Evolutionary conservation across 805 yeast genomes (phyloP).

Genomic region (Suhomyces pyralidae): DNA sequence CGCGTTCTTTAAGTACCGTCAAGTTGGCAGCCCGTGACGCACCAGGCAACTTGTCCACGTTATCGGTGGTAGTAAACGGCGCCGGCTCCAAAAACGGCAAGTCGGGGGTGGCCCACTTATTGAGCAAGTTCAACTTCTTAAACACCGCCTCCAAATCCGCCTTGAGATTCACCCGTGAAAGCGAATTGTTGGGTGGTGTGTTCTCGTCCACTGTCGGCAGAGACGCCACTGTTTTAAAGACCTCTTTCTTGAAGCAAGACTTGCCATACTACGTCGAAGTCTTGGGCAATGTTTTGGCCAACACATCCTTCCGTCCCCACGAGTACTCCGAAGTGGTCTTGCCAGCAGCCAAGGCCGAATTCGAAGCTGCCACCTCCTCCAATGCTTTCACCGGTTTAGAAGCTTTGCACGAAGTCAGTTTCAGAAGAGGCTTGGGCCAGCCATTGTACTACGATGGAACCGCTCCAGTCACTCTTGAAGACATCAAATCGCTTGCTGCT

Average conservation of each 20-base stretch:
- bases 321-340: constrained; percentile 79
- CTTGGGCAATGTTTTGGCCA: constrained; percentile 67
- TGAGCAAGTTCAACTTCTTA: constrained; percentile 80
- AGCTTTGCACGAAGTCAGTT: constrained; percentile 73
- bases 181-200: constrained; percentile 88
- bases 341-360: constrained; percentile 72
- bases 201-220: constrained; percentile 70
- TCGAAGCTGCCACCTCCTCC: constrained; percentile 47
- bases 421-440: constrained; percentile 85
- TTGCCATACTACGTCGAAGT: constrained; percentile 90
- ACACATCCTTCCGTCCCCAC: constrained; percentile 75
- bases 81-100: constrained; percentile 77
- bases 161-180: constrained; percentile 88
- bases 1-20: constrained; percentile 44
- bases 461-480: constrained; percentile 53
- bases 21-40: constrained; percentile 57
- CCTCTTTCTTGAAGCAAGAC: constrained; percentile 81
- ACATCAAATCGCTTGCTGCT: constrained; percentile 63
- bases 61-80: constrained; percentile 73
- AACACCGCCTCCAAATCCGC: constrained; percentile 83
- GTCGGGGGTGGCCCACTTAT: constrained; percentile 83
- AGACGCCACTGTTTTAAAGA: constrained; percentile 76
- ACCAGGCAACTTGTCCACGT: constrained; percentile 64
- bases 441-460: constrained; percentile 73
- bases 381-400: constrained; percentile 67